Evolutionary conservation across 1,139 yeast species (phyloP), one percentile per base, ranked within the genome.

Genomic region (Suhomyces atakaporum): DNA sequence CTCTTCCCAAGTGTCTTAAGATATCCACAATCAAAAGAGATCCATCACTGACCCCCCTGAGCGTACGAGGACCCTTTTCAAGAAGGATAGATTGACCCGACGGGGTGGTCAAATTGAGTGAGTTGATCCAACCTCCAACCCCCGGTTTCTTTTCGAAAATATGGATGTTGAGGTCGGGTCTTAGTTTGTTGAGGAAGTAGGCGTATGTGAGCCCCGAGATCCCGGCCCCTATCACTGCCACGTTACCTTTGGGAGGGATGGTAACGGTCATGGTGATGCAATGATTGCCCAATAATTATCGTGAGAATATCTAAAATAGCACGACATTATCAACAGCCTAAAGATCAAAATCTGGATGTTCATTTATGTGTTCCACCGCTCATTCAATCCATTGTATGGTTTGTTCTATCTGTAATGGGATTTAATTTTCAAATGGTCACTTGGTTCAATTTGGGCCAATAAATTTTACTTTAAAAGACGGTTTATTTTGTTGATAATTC

Each of bases 141-240:
- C 77, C 62, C 1, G 52, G 35, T 2, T 68, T 46, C 16, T 71
- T 58, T 48, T 92, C 97, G 42, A 73, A 75, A 0, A 92, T 56
- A 2, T 77, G 76, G 35, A 92, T 73, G 7, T 63, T 60, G 14
- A 87, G 49, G 55, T 88, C 96, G 0, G 92, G 92, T 33, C 96
- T 69, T 10, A 86, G 56, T 42, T 74, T 75, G 25, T 75, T 68
- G 14, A 90, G 66, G 49, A 85, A 85, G 58, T 85, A 89, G 0
- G 94, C 83, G 49, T 78, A 81, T 2, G 92, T 68, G 3, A 92
- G 68, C 0, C 97, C 97, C 1, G 96, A 84, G 3, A 90, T 75
- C 0, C 98, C 98, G 0, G 86, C 85, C 0, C 98, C 98, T 3
- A 88, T 56, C 1, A 90, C 82, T 1, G 81, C 88, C 2, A 83